A percentile compares a stretch with the other conserved stretches of the same genome.
Evolutionary conservation across 1,139 yeast species (phyloP).

Genomic region (Scheffersomyces titani): DNA sequence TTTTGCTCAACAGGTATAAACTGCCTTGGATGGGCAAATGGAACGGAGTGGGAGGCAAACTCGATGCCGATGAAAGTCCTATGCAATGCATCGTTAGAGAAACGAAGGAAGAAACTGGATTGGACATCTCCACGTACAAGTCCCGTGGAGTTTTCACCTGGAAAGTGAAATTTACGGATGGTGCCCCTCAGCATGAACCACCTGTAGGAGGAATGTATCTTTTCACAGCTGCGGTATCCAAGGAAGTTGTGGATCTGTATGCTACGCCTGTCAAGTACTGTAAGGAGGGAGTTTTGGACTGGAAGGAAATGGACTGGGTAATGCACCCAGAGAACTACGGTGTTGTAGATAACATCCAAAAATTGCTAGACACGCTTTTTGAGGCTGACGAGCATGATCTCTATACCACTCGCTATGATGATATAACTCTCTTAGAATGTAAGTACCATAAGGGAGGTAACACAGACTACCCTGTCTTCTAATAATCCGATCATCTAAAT

Average conservation of each 20-base stretch:
- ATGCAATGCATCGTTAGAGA: slow-evolving; percentile 44
- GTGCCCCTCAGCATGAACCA: slow-evolving; percentile 4
- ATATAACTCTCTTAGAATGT: slow-evolving; percentile 16
- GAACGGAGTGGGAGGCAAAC: slow-evolving; percentile 55
- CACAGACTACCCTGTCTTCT: slow-evolving; percentile 7
- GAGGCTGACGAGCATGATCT: slow-evolving; percentile 21
- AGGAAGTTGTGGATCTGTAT: slow-evolving; percentile 25
- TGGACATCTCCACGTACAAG: slow-evolving; percentile 25
- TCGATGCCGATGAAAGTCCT: slow-evolving; percentile 38
- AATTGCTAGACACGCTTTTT: slow-evolving; percentile 30
- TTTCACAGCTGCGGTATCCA: slow-evolving; percentile 38
- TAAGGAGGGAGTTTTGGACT: slow-evolving; percentile 49
- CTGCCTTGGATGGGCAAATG: slow-evolving; percentile 56
- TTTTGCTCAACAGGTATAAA: slow-evolving; percentile 44
- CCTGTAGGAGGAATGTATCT: slow-evolving; percentile 44
- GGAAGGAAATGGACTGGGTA: slow-evolving; percentile 45
- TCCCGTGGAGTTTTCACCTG: slow-evolving; percentile 43
- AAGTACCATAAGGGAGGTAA: slow-evolving; percentile 17
- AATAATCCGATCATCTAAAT: not conserved
- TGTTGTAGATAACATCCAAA: slow-evolving; percentile 41
- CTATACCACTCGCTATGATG: slow-evolving; percentile 22
- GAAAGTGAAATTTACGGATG: slow-evolving; percentile 23
- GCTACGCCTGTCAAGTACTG: slow-evolving; percentile 21
- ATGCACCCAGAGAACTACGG: slow-evolving; percentile 42
- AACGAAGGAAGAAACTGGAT: slow-evolving; percentile 47